Evolutionary conservation across 495 filamentous ascomycete genomes (phyloP), one percentile per base, ranked within the genome.

Genomic region (Penicillium macrosclerotiorum): DNA sequence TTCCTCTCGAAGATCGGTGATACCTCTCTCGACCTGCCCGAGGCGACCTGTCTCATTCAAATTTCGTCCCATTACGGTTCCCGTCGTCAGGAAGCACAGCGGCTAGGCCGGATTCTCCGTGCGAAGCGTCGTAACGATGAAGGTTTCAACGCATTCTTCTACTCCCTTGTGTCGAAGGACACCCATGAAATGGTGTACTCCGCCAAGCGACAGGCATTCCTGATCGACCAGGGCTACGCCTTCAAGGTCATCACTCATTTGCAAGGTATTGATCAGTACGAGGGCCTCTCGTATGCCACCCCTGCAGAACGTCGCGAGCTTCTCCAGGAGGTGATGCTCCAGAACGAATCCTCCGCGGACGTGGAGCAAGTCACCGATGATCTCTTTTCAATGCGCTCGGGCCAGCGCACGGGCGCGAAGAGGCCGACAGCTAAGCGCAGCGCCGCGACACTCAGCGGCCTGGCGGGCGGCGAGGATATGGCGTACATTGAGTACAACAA

Each of bases 101-200:
- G 93, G 2, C 78, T 99, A 1, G 93, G 93, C 8, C 86, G 93
- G 26, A 99, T 99, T 58, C 84, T 99, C 8, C 81, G 93, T 59
- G 93, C 93, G 16, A 99, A 99, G 66, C 84, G 93, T 24, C 77
- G 94, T 50, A 97, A 96, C 59, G 93, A 99, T 67, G 93, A 97
- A 65, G 94, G 94, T 14, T 99, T 99, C 71, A 99, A 99, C 68
- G 93, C 93, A 0, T 99, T 99, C 71, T 99, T 99, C 71, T 99
- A 99, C 69, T 93, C 89, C 0, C 77, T 99, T 4, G 93, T 99
- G 23, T 93, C 88, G 8, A 96, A 96, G 64, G 93, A 97, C 64
- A 99, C 93, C 2, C 81, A 89, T 40, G 93, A 99, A 69, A 97
- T 99, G 94, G 92, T 85, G 65, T 99, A 96, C 72, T 96, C 93